Evolutionary conservation across 345 rosid species (phyloP), one percentile per base, ranked within the genome.

Genomic region (Noccaea bulbosa): DNA sequence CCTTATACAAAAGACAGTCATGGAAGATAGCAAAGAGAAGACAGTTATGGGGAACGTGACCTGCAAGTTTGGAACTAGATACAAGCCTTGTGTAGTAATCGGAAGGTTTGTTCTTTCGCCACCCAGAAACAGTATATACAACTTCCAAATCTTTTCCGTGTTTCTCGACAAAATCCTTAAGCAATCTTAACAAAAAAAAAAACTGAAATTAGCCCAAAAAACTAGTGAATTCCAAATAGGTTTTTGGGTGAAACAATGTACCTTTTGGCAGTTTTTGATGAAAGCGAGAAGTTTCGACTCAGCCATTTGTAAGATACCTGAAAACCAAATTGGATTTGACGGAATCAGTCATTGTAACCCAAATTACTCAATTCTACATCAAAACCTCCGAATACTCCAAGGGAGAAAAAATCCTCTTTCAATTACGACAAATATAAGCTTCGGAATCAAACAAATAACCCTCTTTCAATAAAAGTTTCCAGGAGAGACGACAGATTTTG

Each of bases 231-330:
- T 54, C 65, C 11, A 67, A 5, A 52, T 6, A 2, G 34, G 12
- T n/a, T n/a, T n/a, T n/a, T n/a, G 9, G 11, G 45, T n/a, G n/a
- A n/a, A 38, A 72, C 20, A 55, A 22, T 53, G 39, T 70, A 89
- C 99, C 92, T 83, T 81, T 94, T 88, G 8, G 97, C 93, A 48
- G 81, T 69, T 67, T 86, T 81, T 51, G 99, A 91, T 27, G 99
- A 78, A 43, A 89, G 74, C 60, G 79, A 80, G 72, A 86, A 94
- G 39, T 84, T 88, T 65, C 96, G 91, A 83, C 97, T 91, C 67
- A 94, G 74, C 99, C 99, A 94, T 81, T 94, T 94, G 80, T 84
- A 94, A 33, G 99, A 91, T 69, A 94, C 97, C 99, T 91, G 85
- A 75, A 75, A 69, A 84, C 59, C 44, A 32, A 65, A 71, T 27